Evolutionary conservation across 2,329 filamentous ascomycete genomes (phyloP), one percentile per base, ranked within the genome.

Genomic region (Trichoderma sp.): DNA sequence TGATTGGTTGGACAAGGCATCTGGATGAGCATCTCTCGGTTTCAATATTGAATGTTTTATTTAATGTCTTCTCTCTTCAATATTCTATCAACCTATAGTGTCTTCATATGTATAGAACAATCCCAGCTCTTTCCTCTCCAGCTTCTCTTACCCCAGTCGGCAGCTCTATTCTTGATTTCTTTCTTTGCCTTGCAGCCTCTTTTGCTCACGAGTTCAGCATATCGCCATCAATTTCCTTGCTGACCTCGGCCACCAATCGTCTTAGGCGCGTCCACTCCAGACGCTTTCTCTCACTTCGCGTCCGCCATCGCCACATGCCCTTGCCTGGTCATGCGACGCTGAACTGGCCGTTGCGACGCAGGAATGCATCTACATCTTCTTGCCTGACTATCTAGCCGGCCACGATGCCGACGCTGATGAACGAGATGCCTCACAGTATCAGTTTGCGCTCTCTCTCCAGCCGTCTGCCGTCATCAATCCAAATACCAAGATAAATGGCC

Each of bases 281-380:
- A 80, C 84, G 3, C 79, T 87, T 26, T 77, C 79, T 61, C 78
- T 87, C 24, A 79, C 80, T 47, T 82, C 83, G 12, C 79, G 84
- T 5, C 84, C 85, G 21, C 78, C 85, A 72, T 83, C 83, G 32
- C 81, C 81, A 5, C 83, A 83, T 71, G 79, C 82, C 1, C 74
- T 84, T 9, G 76, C 85, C 43, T 89, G 87, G 85, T 90, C 88
- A 26, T 85, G 85, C 73, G 88, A 90, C 68, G 86, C 84, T 28
- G 88, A 89, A 75, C 81, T 90, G 6, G 88, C 87, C 39, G 82
- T 89, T 36, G 85, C 84, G 3, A 85, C 86, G n/a, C 86, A 88
- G 73, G 88, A 90, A 76, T 86, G 84, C 56, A 80, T 89, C 34
- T 82, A 85, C 74, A 78, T 88, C 61, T 87, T 84, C 72, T 76